Evolutionary conservation across 1,139 yeast genomes (phyloP), one percentile per base, ranked within the genome.

Genomic region (Kazachstania sp.): DNA sequence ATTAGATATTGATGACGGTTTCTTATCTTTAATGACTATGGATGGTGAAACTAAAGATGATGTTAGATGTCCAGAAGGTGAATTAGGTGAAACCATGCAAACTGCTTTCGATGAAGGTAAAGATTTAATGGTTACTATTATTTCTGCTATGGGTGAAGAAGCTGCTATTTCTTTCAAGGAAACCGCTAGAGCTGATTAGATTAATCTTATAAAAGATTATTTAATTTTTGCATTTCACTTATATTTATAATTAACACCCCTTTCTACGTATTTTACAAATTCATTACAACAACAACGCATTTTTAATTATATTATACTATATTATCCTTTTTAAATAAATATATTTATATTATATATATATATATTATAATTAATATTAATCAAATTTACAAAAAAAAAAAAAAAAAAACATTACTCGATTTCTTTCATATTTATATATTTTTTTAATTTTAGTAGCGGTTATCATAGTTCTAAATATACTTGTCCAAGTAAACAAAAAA

Each of bases 41-140:
- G 98, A 94, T 63, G 97, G 98, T 79, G 90, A 86, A 72, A 86
- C 95, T 81, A 94, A 94, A 86, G 98, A 92, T 71, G 99, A 92
- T 70, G 97, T 94, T 73, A 86, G 85, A 79, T 80, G 85, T 63
- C 97, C 99, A 77, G 98, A 92, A 57, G 95, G 95, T 69, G 97
- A 92, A 69, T 77, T 92, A 68, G 98, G 98, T 75, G 94, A 85
- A 67, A 79, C 81, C 75, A 72, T 92, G 71, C 94, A 86, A 78
- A 64, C 83, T 56, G 95, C 87, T 64, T 92, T 88, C 72, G 97
- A 94, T 67, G 97, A 86, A 55, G 97, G 97, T 73, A 92, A 90
- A 83, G 98, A 92, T 71, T 82, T 92, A 72, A 75, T 86, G 69
- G 95, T 92, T 67, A 87, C 98, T 68, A 84, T 92, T 76, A 85